phyloP scores from a whole-genome alignment of 768 basidiomycete genomes.

The Boletus reticuloceps region DNA sequence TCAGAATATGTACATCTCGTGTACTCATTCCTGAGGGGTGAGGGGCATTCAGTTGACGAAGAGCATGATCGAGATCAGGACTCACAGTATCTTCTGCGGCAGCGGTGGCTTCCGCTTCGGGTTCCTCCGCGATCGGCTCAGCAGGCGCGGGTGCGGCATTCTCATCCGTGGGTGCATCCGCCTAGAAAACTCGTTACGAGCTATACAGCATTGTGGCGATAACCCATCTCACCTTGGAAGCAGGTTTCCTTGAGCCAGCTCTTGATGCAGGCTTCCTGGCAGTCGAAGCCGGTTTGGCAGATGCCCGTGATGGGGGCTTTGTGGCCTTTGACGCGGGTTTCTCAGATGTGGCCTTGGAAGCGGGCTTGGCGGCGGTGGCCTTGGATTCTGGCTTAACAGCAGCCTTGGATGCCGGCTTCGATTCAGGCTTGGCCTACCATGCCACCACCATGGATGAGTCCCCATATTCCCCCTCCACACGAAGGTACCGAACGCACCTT shows the following conservation, averaged over 20 bases:
- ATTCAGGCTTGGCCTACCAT: conserved; percentile 43
- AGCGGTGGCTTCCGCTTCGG: conserved; percentile 42
- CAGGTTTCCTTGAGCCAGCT: conserved; percentile 60
- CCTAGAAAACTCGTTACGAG: conserved; percentile 17
- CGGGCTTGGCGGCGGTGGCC: conserved; percentile 26
- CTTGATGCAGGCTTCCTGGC: conserved; percentile 55
- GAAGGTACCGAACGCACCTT: conserved; percentile 43
- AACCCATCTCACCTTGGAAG: conserved; percentile 48
- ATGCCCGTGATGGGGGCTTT: conserved; percentile 39
- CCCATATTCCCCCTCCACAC: neutral
- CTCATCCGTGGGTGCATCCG: conserved; percentile 36
- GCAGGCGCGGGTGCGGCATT: conserved; percentile 39
- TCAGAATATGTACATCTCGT: conserved; percentile 12
- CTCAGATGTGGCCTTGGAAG: conserved; percentile 31
- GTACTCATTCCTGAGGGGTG: conserved; percentile 21
- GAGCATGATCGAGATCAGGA: neutral
- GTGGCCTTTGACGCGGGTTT: conserved; percentile 43
- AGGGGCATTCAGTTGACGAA: neutral
- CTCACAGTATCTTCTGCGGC: conserved; percentile 35
- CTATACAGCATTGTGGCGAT: neutral
- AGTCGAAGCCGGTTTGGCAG: conserved; percentile 44
- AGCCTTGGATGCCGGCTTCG: conserved; percentile 27
- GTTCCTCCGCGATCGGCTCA: conserved; percentile 56
- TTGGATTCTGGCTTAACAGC: conserved; percentile 36
- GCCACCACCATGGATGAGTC: conserved; percentile 2